Evolutionary conservation across 179 eudicot genomes (phyloP), one percentile per base, ranked within the genome.

Genomic region (Sideroxylon spinosum): DNA sequence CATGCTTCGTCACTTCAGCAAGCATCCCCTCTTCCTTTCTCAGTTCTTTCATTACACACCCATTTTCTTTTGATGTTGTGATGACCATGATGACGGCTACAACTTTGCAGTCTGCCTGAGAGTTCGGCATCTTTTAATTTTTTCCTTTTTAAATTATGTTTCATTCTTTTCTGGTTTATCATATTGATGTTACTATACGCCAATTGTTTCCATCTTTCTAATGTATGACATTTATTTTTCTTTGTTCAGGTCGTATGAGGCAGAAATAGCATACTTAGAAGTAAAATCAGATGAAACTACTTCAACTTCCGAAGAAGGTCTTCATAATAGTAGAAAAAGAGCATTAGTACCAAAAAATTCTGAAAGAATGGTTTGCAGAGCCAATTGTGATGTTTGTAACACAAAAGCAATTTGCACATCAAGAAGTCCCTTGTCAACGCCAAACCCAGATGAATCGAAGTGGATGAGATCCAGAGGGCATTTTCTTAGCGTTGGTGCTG

Each of bases 401-500:
- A 70, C 67, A 53, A 78, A 77, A 32, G 5, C 75, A 66, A 50
- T 73, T 17, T 29, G 50, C 32, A 44, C 70, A 19, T 29, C 48
- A 25, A n/a, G 66, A 7, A 73, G 59, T 52, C 60, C 75, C 59
- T 65, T 37, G 64, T 67, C 76, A 25, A 55, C 71, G 57, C 83
- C 77, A 71, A 62, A 77, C 66, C 56, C 66, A n/a, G 80, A 81
- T 60, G 89, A 88, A 52, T 73, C 84, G 71, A 88, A 74, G 78
- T 96, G 99, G 99, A 29, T 78, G 71, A 90, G 75, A 75, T 81
- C 90, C 62, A 91, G 80, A 82, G 99, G 99, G 13, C 87, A 82
- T 46, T 96, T 81, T 73, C 92, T 94, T 32, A 96, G 99, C 61
- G 87, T 91, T 62, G 99, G 99, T 50, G 95, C 96, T 82, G 99